A percentile compares a stretch with the other conserved stretches of the same genome.
phyloP scores from a whole-genome alignment of 305 asterid genomes.

The Fraxinus angustifolia region DNA sequence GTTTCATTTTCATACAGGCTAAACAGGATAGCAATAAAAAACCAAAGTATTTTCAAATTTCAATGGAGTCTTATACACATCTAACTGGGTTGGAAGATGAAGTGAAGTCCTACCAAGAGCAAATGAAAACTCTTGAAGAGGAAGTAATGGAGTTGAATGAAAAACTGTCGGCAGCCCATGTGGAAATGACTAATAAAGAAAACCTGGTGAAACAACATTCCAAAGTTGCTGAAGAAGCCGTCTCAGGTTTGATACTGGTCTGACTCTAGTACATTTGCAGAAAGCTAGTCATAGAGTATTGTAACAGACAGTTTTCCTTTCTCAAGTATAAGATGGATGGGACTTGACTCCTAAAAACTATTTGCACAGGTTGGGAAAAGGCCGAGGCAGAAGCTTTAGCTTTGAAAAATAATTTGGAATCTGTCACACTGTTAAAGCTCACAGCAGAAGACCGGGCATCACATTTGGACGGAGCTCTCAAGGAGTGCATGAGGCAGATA shows the following conservation, averaged over 20 bases:
- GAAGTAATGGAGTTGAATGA: conserved; percentile 75
- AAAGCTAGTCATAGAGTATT: conserved; percentile 1
- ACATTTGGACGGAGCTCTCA: conserved; percentile 89
- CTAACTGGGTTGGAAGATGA: conserved; percentile 90
- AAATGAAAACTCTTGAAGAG: conserved; percentile 56
- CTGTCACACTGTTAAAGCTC: conserved; percentile 84
- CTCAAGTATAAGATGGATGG: not conserved
- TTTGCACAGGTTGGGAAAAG: conserved; percentile 89
- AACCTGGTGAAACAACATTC: conserved; percentile 88
- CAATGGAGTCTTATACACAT: conserved; percentile 88
- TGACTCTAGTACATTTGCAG: not conserved
- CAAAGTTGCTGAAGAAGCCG: conserved; percentile 98
- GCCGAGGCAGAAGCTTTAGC: conserved; percentile 94
- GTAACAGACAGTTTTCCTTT: not conserved
- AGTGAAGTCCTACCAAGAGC: conserved; percentile 64
- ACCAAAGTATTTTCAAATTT: conserved; percentile 87
- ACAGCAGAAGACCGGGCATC: conserved; percentile 91
- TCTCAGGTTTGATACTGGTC: conserved; percentile 62
- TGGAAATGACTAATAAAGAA: conserved; percentile 75
- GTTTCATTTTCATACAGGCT: conserved; percentile 32
- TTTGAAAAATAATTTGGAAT: conserved; percentile 77
- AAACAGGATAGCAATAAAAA: conserved; percentile 63
- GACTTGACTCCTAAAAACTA: conserved; percentile 20
- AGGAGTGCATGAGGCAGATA: conserved; percentile 94
- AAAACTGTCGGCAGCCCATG: conserved; percentile 61